Conservation (phyloP, 1,139 yeast species). For the Candida dubliniensis region DNA sequence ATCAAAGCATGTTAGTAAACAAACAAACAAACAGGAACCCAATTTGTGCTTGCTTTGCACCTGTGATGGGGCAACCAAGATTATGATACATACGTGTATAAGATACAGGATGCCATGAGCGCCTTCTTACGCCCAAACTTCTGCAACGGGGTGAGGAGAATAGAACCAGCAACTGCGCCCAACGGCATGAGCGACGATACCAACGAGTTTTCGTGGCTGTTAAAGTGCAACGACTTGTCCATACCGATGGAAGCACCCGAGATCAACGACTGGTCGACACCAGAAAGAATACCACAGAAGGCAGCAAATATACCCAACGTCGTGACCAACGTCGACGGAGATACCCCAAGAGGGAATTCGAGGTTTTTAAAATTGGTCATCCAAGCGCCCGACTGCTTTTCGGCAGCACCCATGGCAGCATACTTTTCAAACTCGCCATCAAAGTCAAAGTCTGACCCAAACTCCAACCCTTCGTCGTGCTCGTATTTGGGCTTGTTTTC, state of each 20-base stretch:
- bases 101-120: conserved; percentile 51
- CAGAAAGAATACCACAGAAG: conserved; percentile 59
- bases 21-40: neutral
- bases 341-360: conserved; percentile 29
- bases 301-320: conserved; percentile 54
- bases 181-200: conserved; percentile 59
- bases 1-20: neutral
- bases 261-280: conserved; percentile 56
- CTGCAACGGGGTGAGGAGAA: conserved; percentile 49
- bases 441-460: conserved; percentile 22
- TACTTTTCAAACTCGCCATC: conserved; percentile 27
- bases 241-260: conserved; percentile 58
- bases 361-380: conserved; percentile 22
- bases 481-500: conserved; percentile 10
- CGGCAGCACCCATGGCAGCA: conserved; percentile 21
- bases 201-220: conserved; percentile 39
- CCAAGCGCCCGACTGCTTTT: conserved; percentile 20
- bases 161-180: conserved; percentile 56
- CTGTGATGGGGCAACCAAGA: no score
- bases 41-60: no score
- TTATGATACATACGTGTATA: conserved; percentile 38
- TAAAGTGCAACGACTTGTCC: conserved; percentile 35
- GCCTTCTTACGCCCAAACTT: conserved; percentile 53
- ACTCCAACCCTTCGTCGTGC: conserved; percentile 12
- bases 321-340: conserved; percentile 45